phyloP scores from a whole-genome alignment of 2,329 filamentous ascomycete species.

The Aspergillus clavatus region DNA sequence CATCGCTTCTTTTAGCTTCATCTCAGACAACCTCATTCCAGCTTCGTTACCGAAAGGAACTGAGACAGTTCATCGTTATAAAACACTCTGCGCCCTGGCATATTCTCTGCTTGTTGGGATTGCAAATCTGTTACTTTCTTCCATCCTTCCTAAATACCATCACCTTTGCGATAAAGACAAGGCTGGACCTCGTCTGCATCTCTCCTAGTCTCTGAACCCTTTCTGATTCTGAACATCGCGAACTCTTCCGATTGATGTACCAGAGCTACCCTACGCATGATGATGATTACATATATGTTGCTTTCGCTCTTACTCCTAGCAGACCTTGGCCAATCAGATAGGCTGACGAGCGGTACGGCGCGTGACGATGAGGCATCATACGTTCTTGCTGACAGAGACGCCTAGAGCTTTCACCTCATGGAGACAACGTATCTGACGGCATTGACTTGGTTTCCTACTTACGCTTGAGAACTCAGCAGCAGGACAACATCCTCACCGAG shows the following conservation, averaged over 20 bases:
- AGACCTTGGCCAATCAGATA: background rate
- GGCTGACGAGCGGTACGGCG: constrained; percentile 3
- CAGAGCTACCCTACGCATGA: background rate
- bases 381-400: background rate
- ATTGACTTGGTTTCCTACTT: constrained; percentile 28
- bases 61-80: background rate
- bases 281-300: background rate
- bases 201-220: background rate
- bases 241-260: background rate
- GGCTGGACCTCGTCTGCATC: background rate
- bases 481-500: constrained; percentile 37
- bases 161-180: background rate
- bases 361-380: background rate
- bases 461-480: constrained; percentile 16
- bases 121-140: background rate
- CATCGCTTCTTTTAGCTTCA: background rate
- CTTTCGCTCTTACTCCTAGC: constrained; percentile 1
- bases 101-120: no score
- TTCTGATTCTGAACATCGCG: background rate
- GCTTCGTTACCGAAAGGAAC: background rate
- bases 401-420: constrained; percentile 5
- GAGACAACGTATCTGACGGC: constrained; percentile 11
- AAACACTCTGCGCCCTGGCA: no score
- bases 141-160: background rate
- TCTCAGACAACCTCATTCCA: background rate